Percentiles rank a stretch among this genome's conserved stretches.
Evolutionary conservation across 2,329 filamentous ascomycete genomes (phyloP).

Genomic region (Huntiella decipiens): DNA sequence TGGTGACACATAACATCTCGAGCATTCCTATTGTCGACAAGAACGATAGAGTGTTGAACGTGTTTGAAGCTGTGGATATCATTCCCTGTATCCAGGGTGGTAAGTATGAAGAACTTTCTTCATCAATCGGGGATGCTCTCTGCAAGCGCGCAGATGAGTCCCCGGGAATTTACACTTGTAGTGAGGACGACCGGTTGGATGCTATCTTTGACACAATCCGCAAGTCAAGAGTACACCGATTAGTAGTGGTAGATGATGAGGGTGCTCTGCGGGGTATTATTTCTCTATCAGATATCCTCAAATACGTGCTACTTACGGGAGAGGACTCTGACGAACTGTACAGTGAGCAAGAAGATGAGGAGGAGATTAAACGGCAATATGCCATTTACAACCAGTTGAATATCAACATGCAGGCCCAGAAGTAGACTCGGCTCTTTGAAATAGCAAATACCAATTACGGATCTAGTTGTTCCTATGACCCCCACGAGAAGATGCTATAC

Average conservation of each 20-base stretch:
- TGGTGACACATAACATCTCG: conserved; percentile 86
- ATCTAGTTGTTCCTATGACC: too few species aligned
- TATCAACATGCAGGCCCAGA: conserved; percentile 7
- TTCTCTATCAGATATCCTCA: conserved; percentile 87
- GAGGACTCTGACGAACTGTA: conserved; percentile 32
- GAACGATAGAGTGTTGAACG: conserved; percentile 63
- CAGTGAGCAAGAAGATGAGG: conserved; percentile 12
- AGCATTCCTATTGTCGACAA: conserved; percentile 83
- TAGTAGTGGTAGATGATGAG: conserved; percentile 84
- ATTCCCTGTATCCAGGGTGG: conserved; percentile 90
- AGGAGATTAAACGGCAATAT: conserved; percentile 9
- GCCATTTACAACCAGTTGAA: conserved; percentile 4
- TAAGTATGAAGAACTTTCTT: conserved; percentile 73
- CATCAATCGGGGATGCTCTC: conserved; percentile 74
- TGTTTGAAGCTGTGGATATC: conserved; percentile 95
- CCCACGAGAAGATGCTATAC: too few species aligned
- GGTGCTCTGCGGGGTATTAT: conserved; percentile 74
- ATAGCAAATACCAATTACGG: too few species aligned
- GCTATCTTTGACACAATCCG: conserved; percentile 95
- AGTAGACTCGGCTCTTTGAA: neutral
- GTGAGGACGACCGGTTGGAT: conserved; percentile 74
- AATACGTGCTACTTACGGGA: conserved; percentile 74
- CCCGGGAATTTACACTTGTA: conserved; percentile 91
- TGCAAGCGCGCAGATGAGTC: conserved; percentile 79
- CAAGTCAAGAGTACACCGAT: conserved; percentile 79